Evolutionary conservation across 2,329 filamentous ascomycete species (phyloP).

Genomic region (Colletotrichum tabaci): DNA sequence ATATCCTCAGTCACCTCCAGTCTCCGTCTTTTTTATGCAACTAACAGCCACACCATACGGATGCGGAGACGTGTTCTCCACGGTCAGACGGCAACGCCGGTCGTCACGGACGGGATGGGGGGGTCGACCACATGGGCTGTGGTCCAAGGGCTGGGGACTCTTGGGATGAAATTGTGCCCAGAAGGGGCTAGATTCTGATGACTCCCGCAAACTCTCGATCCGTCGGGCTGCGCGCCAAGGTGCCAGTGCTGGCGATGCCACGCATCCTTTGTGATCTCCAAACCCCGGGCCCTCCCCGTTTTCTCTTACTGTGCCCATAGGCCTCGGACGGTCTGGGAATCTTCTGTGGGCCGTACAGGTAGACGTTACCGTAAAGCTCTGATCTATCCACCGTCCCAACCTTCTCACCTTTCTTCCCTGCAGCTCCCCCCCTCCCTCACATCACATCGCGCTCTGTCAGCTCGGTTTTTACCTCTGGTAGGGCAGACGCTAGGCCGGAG

Average conservation of each 20-base stretch:
- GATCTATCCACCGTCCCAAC: slow-evolving; percentile 28
- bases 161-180: slow-evolving; percentile 2
- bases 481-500: not conserved
- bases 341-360: too few species aligned
- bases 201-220: slow-evolving; percentile 39
- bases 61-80: not conserved
- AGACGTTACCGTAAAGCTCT: slow-evolving; percentile 14
- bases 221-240: slow-evolving; percentile 10
- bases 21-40: slow-evolving; percentile 21
- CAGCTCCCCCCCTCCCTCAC: not conserved
- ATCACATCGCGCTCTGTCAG: not conserved
- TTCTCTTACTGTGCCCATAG: not conserved
- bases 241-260: slow-evolving; percentile 15
- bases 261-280: slow-evolving; percentile 13
- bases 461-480: not conserved
- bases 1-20: not conserved
- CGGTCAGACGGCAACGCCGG: slow-evolving; percentile 21
- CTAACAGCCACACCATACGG: not conserved
- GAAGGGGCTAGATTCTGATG: slow-evolving; percentile 32
- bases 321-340: slow-evolving; percentile 6
- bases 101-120: slow-evolving; percentile 15
- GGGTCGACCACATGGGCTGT: slow-evolving; percentile 18
- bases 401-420: not conserved
- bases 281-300: slow-evolving; percentile 20
- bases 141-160: not conserved